Base-by-base conservation (phyloP, 768 basidiomycete species). In the Boletales sp. region DNA sequence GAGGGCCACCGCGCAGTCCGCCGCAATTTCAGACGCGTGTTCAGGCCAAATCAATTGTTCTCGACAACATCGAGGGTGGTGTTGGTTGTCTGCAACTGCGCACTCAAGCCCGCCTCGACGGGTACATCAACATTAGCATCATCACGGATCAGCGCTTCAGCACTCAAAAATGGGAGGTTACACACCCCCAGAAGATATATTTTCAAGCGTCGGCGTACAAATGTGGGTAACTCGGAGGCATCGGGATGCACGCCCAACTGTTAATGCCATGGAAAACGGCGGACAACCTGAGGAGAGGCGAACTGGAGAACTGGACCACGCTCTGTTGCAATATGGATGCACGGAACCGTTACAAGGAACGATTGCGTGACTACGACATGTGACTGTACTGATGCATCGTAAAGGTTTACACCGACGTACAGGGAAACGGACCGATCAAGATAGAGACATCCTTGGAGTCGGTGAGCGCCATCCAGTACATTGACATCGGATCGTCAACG, bases 141-240 rank as follows among this genome's bases (percentile, higher is more conserved):
- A 5, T 2, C 21, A 25, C 12, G 12, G n/a, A n/a, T n/a, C n/a
- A n/a, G n/a, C n/a, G n/a, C n/a, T n/a, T n/a, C n/a, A n/a, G n/a
- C n/a, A n/a, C 31, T 3, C 10, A 32, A 33, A 32, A 21, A 35
- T 28, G 33, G 10, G n/a, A 12, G 15, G 37, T n/a, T 3, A 46
- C 55, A 10, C 33, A 63, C 61, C 12, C 48, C 49, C 1, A 15
- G 2, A 4, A 52, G 25, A 21, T 35, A 54, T 18, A 60, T n/a
- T 41, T 14, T 6, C 13, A 42, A 18, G 25, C 5, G 41, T 48
- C 38, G 11, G 19, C 6, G 21, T 48, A 11, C 14, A 34, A 4
- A 17, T 34, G 2, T 11, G 55, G 53, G 0, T 21, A 41, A 40
- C 17, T 46, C 5, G 30, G 5, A 1, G 37, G 42, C 31, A 11